These are phyloP conservation scores for Talaromyces piceae DNA, from an alignment of 2,329 filamentous ascomycete species.

Conservation along the genomic window DNA sequence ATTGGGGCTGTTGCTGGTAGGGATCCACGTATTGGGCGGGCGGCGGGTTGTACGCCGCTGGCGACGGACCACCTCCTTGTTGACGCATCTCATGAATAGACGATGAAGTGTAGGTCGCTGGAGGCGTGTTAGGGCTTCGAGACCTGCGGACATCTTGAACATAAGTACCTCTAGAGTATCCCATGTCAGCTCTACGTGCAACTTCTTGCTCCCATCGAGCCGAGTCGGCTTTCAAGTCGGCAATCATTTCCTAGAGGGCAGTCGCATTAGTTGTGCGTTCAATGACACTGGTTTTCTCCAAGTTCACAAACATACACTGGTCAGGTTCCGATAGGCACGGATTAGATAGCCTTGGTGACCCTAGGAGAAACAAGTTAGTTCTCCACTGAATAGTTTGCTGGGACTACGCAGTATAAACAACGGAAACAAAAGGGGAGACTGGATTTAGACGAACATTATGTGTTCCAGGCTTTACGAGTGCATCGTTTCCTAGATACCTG, in stretches of 20 bases:
- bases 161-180: conserved; percentile 35
- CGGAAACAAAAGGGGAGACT: neutral
- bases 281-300: conserved; percentile 7
- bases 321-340: conserved; percentile 70
- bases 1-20: conserved; percentile 25
- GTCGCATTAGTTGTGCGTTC: conserved; percentile 16
- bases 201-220: conserved; percentile 44
- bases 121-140: conserved; percentile 31
- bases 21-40: conserved; percentile 30
- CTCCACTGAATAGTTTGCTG: neutral
- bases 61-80: conserved; percentile 28
- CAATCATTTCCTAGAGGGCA: conserved; percentile 44
- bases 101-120: conserved; percentile 30
- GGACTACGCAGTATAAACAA: conserved; percentile 11
- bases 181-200: conserved; percentile 32
- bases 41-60: conserved; percentile 28
- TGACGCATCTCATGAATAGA: conserved; percentile 32
- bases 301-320: conserved; percentile 51
- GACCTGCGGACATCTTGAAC: conserved; percentile 30
- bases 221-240: conserved; percentile 48
- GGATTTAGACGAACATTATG: conserved; percentile 55
- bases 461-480: conserved; percentile 65
- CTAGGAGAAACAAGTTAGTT: conserved; percentile 25
- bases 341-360: conserved; percentile 67
- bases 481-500: conserved; percentile 76